Base-by-base conservation (phyloP, 768 basidiomycete genomes). In the Nidularia pulvinata region DNA sequence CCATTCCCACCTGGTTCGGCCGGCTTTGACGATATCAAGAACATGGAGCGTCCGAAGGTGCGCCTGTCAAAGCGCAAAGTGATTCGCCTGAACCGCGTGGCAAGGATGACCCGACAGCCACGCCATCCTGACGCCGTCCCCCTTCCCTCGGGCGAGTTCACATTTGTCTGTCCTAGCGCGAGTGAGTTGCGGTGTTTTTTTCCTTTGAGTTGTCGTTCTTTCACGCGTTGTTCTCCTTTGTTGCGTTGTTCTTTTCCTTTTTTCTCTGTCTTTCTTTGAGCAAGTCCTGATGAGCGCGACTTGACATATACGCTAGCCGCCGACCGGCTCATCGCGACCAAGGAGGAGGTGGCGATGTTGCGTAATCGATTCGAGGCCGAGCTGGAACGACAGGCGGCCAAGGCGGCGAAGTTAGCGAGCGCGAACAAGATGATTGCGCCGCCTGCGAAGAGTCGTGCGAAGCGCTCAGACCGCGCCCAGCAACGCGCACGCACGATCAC, bases 291-390 rank as follows among this genome's bases (percentile, higher is more conserved):
- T 32, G 37, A 51, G 52, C 33, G 52, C 52, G 52, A 43, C 56
- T 43, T 44, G 47, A 54, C 53, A 52, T 48, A 55, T 49, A 42
- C 16, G 11, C 16, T 19, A 93, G 91, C 89, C 52, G 83, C 87
- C 55, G 86, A 91, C 55, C 84, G 91, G 49, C 76, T 89, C 58
- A 69, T 80, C 50, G 79, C 83, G 45, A 88, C 85, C 4, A 83
- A 85, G 65, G 80, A 83, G 60, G 88, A 92, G 70, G 86, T 89
- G 37, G 70, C 80, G 4, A 71, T 74, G 51, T 74, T 92, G 46
- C 84, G 87, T 37, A 77, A 76, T 49, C 82, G 83, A 55, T 90
- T 93, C 60, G 88, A 91, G 67, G 77, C 73, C 13, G 92, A 93
- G 71, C 74, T 93, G 39, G 81, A 83, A 19, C 75, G 86, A 35